Evolutionary conservation across 768 basidiomycete species (phyloP).

Genomic region (Pholiota conissans): DNA sequence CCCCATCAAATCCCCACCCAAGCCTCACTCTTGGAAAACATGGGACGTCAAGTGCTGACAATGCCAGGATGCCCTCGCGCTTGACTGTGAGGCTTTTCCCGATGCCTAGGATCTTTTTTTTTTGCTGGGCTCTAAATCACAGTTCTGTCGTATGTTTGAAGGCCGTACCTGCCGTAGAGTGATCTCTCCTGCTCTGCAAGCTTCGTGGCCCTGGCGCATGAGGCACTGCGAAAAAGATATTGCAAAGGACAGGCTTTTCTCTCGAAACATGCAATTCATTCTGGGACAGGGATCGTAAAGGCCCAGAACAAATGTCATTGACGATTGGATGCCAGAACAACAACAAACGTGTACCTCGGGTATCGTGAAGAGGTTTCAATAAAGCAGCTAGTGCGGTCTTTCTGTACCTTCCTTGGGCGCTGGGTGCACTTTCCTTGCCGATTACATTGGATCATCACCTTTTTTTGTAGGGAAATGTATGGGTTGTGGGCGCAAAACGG

Average conservation of each 20-base stretch:
- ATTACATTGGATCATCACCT: not conserved
- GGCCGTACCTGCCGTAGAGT: slow-evolving; percentile 8
- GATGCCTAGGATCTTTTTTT: slow-evolving; percentile 7
- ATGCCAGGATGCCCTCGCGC: not conserved
- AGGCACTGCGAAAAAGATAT: not conserved
- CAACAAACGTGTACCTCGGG: not conserved
- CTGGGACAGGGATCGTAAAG: not conserved
- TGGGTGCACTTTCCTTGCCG: not conserved
- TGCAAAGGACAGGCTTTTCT: not conserved
- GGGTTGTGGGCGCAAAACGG: not conserved
- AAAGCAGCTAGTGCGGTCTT: not conserved
- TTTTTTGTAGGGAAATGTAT: not conserved
- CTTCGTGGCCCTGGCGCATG: slow-evolving; percentile 12
- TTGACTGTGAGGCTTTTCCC: slow-evolving; percentile 2
- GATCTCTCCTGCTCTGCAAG: slow-evolving; percentile 4
- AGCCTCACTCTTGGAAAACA: not conserved
- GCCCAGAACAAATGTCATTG: not conserved
- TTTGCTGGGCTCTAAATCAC: slow-evolving; percentile 1
- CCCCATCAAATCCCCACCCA: not conserved
- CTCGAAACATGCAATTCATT: not conserved
- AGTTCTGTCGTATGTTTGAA: slow-evolving; percentile 14
- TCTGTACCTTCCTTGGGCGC: not conserved
- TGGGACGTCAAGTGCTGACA: not conserved
- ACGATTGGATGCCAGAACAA: not conserved
- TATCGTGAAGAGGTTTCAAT: not conserved